These are phyloP conservation scores for Neoboletus subvelutipes DNA, from an alignment of 768 basidiomycete genomes.

Conservation along the genomic window DNA sequence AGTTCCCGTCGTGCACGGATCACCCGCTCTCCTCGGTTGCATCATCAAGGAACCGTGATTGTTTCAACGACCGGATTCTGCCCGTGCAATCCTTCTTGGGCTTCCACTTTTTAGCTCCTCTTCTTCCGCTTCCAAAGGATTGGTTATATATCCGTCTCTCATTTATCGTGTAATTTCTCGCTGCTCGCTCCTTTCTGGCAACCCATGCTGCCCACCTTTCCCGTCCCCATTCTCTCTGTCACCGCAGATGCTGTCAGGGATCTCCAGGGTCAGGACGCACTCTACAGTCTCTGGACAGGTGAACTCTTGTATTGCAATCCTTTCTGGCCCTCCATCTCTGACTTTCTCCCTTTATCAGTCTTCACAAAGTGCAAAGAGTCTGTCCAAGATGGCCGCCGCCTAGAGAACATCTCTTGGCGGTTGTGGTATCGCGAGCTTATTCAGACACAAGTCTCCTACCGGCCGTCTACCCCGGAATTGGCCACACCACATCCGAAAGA, in stretches of 20 bases:
- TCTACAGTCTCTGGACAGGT: conserved; percentile 71
- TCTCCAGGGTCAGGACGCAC: conserved; percentile 66
- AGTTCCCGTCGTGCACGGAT: conserved; percentile 16
- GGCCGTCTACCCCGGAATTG: conserved; percentile 31
- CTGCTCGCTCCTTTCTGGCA: conserved; percentile 11
- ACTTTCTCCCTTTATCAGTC: conserved; percentile 43
- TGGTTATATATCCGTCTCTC: conserved; percentile 21
- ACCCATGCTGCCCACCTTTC: conserved; percentile 50
- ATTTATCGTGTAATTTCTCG: conserved; percentile 6
- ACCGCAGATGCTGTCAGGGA: conserved; percentile 64
- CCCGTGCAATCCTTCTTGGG: conserved; percentile 16
- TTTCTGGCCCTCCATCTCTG: neutral
- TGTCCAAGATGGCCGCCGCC: conserved; percentile 72
- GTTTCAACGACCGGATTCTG: conserved; percentile 20
- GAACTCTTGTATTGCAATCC: conserved; percentile 7
- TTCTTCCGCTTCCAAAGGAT: conserved; percentile 15
- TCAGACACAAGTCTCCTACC: conserved; percentile 30
- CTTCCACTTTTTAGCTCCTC: conserved; percentile 13
- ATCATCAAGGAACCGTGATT: conserved; percentile 30
- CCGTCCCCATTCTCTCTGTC: conserved; percentile 66
- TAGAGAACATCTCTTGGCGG: conserved; percentile 89
- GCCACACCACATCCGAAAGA: conserved; percentile 14
- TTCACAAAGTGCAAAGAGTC: conserved; percentile 83
- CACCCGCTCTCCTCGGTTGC: conserved; percentile 24
- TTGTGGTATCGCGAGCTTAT: conserved; percentile 72